Conservation (phyloP, 352 stramenopile species). For the Phytophthora cryptogea region DNA sequence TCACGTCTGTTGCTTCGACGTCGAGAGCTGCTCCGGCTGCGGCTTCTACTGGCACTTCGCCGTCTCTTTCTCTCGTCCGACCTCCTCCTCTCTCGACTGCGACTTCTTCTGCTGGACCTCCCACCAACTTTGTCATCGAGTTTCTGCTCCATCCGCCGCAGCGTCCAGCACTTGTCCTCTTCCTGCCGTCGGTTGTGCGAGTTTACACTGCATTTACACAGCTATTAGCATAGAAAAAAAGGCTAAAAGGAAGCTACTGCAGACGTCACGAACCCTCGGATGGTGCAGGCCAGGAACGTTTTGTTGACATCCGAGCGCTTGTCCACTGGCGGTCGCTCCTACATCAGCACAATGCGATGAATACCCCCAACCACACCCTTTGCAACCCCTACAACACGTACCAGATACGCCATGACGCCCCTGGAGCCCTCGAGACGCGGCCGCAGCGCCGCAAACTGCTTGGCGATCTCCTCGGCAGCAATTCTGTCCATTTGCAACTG, state of each 20-base stretch:
- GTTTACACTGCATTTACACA: constrained; percentile 43
- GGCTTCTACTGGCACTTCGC: constrained; percentile 18
- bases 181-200: constrained; percentile 68
- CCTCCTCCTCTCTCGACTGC: constrained; percentile 7
- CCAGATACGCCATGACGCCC: constrained; percentile 60
- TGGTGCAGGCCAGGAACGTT: constrained; percentile 63
- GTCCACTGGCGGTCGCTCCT: constrained; percentile 27
- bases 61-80: background rate
- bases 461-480: constrained; percentile 37
- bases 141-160: constrained; percentile 45
- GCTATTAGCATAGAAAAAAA: background rate
- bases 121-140: constrained; percentile 24
- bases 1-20: background rate
- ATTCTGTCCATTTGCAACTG: constrained; percentile 10
- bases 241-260: background rate
- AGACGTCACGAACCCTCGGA: constrained; percentile 47
- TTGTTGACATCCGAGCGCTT: constrained; percentile 72
- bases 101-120: constrained; percentile 20
- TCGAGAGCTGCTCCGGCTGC: constrained; percentile 7
- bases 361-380: background rate
- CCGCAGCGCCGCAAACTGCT: constrained; percentile 46
- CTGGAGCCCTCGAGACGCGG: constrained; percentile 36
- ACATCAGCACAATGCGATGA: constrained; percentile 1
- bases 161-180: constrained; percentile 66
- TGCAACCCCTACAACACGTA: constrained; percentile 16